Base-by-base conservation (phyloP, 1,284 basidiomycete genomes). In the Anthracocystis setariae region DNA sequence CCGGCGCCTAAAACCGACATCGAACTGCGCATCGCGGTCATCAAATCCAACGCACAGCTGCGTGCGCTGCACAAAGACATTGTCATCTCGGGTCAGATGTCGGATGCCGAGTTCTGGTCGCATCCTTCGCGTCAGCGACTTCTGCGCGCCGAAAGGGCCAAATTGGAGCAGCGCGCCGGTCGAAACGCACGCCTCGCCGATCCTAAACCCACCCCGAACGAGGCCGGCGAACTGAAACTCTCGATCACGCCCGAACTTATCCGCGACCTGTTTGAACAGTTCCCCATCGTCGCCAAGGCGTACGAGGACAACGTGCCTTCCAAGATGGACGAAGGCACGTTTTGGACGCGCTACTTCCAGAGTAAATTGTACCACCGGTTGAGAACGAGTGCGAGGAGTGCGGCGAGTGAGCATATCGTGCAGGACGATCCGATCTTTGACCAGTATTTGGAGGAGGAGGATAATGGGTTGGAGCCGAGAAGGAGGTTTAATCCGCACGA, bases 281-380 rank as follows among this genome's bases (percentile, higher is more conserved):
- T 94, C 80, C 95, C 96, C 2, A 90, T 97, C 32, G 92, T 98
- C 8, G 89, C 90, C 46, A 91, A 89, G 79, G 94, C 94, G 1
- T 97, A 95, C 81, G 90, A 87, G 60, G 94, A 96, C 79, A 93
- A 94, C 73, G 95, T 98, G 0, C 94, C 94, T 1, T 86, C 84
- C 58, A 90, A 91, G 91, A 87, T 97, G 43, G 88, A 89, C 27
- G 93, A 97, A 83, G 89, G 88, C 58, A 90, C 93, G 67, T 99
- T 99, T 81, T 99, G 96, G 96, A 90, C 89, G 72, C 88, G 95
- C 35, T 99, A 98, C 85, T 98, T 99, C 82, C 90, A 92, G 75
- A 94, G 92, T 10, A 93, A 91, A 78, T 86, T 99, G 9, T 98
- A 96, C 86, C 92, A 97, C 80, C 90, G 91, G 2, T 92, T 98